Conservation (phyloP, 169 alveolate species). For the Plasmodium vinckei region DNA sequence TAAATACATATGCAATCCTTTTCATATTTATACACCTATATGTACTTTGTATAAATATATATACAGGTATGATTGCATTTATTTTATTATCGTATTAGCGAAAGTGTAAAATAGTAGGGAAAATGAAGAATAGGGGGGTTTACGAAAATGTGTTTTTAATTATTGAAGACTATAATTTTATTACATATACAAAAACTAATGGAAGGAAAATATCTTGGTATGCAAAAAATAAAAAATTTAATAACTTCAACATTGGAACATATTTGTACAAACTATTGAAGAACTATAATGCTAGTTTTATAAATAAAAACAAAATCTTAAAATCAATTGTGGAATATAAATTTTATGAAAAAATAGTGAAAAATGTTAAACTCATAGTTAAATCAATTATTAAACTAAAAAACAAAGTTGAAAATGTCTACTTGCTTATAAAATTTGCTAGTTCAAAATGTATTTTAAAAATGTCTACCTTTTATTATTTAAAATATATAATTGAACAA, state of each 20-base stretch:
- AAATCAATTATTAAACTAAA: slow-evolving; percentile 22
- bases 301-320: slow-evolving; percentile 9
- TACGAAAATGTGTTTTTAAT: slow-evolving; percentile 59
- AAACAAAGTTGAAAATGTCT: slow-evolving; percentile 36
- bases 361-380: slow-evolving; percentile 35
- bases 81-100: not conserved
- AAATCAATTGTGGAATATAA: slow-evolving; percentile 27
- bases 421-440: slow-evolving; percentile 54
- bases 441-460: slow-evolving; percentile 60
- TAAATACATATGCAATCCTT: no score
- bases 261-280: slow-evolving; percentile 2
- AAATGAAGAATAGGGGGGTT: slow-evolving; percentile 16
- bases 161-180: slow-evolving; percentile 55
- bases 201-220: slow-evolving; percentile 22
- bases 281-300: slow-evolving; percentile 35
- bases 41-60: not conserved
- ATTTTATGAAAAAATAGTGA: slow-evolving; percentile 26
- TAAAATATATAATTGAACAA: slow-evolving; percentile 52
- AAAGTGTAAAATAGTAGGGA: not conserved
- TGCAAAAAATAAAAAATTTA: slow-evolving; percentile 14
- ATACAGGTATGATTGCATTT: not conserved
- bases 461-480: slow-evolving; percentile 64
- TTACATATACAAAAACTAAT: slow-evolving; percentile 26
- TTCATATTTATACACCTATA: no score
- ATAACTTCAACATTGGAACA: slow-evolving; percentile 21